These are phyloP conservation scores for Pterocarpus santalinus DNA, from an alignment of 306 rosid genomes.

Conservation along the genomic window DNA sequence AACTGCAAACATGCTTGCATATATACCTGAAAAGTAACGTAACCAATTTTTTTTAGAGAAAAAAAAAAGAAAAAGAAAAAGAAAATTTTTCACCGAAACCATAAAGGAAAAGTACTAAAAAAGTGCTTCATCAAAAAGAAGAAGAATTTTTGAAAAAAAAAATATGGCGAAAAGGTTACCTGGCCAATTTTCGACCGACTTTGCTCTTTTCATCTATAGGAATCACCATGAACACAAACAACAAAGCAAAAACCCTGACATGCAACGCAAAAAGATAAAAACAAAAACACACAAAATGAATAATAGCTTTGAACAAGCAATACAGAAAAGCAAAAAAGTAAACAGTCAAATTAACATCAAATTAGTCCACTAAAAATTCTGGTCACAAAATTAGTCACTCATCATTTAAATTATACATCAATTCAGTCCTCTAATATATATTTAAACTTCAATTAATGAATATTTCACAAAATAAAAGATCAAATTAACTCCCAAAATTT, in stretches of 20 bases:
- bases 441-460: too few relatives aligned
- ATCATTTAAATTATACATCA: too few relatives aligned
- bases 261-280: not conserved
- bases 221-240: constrained; percentile 62
- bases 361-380: too few relatives aligned
- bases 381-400: too few relatives aligned
- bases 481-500: too few relatives aligned
- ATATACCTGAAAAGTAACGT: constrained; percentile 67
- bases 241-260: constrained; percentile 75
- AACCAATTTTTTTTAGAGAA: not conserved
- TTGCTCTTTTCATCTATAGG: constrained; percentile 72
- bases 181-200: constrained; percentile 65
- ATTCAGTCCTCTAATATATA: not conserved
- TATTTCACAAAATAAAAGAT: too few relatives aligned
- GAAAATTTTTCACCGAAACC: not conserved
- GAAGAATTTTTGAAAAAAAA: too few relatives aligned
- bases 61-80: not conserved
- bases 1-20: constrained; percentile 74
- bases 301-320: too few relatives aligned
- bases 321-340: too few relatives aligned
- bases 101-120: not conserved
- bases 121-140: not conserved
- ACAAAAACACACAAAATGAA: not conserved
- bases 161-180: constrained; percentile 45
- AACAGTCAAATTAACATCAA: too few relatives aligned